phyloP scores from a whole-genome alignment of 1,284 basidiomycete genomes.

The Ganoderma boninense region DNA sequence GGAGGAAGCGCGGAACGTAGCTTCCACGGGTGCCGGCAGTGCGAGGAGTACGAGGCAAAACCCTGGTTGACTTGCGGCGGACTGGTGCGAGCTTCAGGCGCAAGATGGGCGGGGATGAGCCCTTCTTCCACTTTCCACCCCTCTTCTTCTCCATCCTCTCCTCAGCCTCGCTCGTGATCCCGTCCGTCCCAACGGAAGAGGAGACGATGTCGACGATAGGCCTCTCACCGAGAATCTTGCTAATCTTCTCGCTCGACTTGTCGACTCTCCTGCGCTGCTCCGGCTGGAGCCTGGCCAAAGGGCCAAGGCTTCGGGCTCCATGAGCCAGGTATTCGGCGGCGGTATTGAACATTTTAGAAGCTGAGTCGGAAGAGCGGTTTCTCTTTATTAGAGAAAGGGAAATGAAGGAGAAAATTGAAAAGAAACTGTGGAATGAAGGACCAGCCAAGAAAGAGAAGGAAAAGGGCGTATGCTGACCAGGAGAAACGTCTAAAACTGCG shows the following conservation, averaged over 20 bases:
- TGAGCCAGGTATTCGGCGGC: conserved; percentile 29
- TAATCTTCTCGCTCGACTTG: conserved; percentile 35
- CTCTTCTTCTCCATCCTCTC: conserved; percentile 7
- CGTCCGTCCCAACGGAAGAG: conserved; percentile 17
- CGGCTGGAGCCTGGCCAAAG: conserved; percentile 31
- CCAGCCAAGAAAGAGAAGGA: conserved; percentile 21
- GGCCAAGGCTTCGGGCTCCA: conserved; percentile 26
- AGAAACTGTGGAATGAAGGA: conserved; percentile 10
- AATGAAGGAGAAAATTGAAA: background rate
- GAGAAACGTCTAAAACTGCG: conserved; percentile 8
- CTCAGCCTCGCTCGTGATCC: conserved; percentile 4
- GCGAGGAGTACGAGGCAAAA: background rate
- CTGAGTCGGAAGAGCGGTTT: background rate
- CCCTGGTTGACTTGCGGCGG: background rate
- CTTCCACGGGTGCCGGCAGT: background rate
- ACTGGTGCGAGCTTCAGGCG: conserved; percentile 22
- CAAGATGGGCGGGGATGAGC: conserved; percentile 23
- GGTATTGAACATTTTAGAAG: conserved; percentile 30
- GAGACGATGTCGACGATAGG: conserved; percentile 32
- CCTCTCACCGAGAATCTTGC: conserved; percentile 30
- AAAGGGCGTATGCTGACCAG: conserved; percentile 25
- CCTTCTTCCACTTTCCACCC: conserved; percentile 15
- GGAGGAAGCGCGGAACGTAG: too few relatives aligned
- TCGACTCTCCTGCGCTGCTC: conserved; percentile 32
- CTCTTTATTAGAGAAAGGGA: background rate